Base-by-base conservation (phyloP, 148 eudicot species). In the Rhododendron simsii region DNA sequence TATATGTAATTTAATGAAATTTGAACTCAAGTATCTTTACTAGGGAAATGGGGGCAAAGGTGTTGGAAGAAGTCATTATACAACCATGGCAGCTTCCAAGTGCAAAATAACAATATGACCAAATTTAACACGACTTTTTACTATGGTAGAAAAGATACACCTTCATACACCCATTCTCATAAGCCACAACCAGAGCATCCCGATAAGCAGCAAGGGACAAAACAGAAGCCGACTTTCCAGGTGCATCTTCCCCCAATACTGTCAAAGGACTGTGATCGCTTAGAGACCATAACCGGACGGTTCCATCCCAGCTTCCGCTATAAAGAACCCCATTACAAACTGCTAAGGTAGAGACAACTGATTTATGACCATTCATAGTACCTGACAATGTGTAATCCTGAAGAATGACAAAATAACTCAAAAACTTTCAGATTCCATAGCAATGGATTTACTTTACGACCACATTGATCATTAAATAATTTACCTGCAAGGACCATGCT, bases 221-320 rank as follows among this genome's bases (percentile, higher is more conserved):
- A 86, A 96, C 93, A 41, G 98, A 91, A 45, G 92, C 83, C 59
- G 89, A 85, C 82, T 73, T 91, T 84, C 98, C 93, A 39, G 91
- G 91, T 39, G 83, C 85, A 88, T 90, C 93, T 81, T 96, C 98
- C 57, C 92, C 94, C 79, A 94, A 78, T 67, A 95, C 93, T 51
- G 94, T 89, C 89, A 96, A 85, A 86, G 98, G 93, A 84, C 92
- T 93, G 81, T 96, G 98, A 86, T 96, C 96, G 81, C 91, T 92
- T 30, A 96, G 96, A 88, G 90, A 87, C 99, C 99, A 96, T 90
- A 96, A 86, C 53, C 98, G 91, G 9, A 96, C 93, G 37, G 96
- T 94, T 78, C 99, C 95, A 89, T 96, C 99, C 97, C 97, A 95
- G 86, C 99, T 95, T 85, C 98, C 99, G 67, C 99, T 96, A 83